These are phyloP conservation scores for Thoreauomyces humboldtii DNA, from an alignment of 192 early-diverging fungal genomes.

Conservation along the genomic window DNA sequence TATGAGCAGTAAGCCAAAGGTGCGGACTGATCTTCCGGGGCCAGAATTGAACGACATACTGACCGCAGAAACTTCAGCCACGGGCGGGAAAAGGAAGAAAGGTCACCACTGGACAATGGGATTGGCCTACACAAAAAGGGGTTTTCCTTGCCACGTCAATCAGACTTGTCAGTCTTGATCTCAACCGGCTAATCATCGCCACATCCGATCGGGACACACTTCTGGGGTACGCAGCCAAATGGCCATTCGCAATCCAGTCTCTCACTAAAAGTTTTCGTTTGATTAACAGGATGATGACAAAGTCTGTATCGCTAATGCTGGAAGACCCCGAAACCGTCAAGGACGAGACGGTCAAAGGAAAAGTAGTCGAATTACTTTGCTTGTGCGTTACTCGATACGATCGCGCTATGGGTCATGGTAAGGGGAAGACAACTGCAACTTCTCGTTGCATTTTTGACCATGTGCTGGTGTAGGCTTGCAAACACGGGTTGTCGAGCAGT, in stretches of 20 bases:
- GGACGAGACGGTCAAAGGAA: conserved; percentile 52
- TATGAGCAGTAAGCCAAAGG: conserved; percentile 13
- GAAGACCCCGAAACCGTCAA: conserved; percentile 76
- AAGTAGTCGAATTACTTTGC: conserved; percentile 68
- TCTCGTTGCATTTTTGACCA: neutral
- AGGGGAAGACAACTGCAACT: neutral
- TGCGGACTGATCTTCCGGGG: no score
- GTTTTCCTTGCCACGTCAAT: conserved; percentile 53
- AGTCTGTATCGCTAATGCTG: conserved; percentile 54
- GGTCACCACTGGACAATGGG: conserved; percentile 49
- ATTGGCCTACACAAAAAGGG: conserved; percentile 60
- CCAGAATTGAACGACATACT: no score
- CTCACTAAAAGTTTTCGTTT: neutral
- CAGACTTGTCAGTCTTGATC: conserved; percentile 53
- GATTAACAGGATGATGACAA: conserved; percentile 44
- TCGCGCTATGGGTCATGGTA: conserved; percentile 43
- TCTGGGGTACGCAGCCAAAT: conserved; percentile 44
- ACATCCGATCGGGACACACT: conserved; percentile 68
- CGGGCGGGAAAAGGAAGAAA: conserved; percentile 28
- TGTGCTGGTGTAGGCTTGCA: conserved; percentile 19
- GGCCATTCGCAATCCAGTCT: neutral
- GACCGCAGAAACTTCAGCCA: neutral
- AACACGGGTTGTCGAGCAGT: conserved; percentile 34
- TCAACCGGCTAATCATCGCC: conserved; percentile 71
- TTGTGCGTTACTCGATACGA: conserved; percentile 78